Evolutionary conservation across 352 stramenopile species (phyloP).

Genomic region (Phytophthora brassicae): DNA sequence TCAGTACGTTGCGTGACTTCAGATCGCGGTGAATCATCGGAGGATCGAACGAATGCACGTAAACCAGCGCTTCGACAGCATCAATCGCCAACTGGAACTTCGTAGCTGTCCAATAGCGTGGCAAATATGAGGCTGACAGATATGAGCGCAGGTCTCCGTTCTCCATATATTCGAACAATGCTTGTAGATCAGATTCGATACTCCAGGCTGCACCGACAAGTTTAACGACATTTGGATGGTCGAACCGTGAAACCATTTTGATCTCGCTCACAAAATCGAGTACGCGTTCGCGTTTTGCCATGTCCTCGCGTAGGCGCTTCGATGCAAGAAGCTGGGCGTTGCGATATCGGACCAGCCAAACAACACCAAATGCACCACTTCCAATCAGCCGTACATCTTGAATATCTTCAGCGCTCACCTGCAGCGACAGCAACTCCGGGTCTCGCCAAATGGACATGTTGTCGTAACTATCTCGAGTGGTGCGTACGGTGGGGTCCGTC

Average conservation of each 20-base stretch:
- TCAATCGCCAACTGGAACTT: slow-evolving; percentile 44
- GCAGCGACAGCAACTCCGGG: slow-evolving; percentile 17
- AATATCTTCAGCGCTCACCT: slow-evolving; percentile 22
- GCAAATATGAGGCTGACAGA: slow-evolving; percentile 15
- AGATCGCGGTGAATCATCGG: slow-evolving; percentile 41
- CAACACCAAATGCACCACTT: slow-evolving; percentile 29
- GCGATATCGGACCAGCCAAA: slow-evolving; percentile 33
- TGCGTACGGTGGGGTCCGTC: slow-evolving; percentile 19
- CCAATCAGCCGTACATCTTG: slow-evolving; percentile 30
- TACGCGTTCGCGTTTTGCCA: slow-evolving; percentile 11
- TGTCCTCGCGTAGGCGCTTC: slow-evolving; percentile 26
- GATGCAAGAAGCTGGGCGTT: slow-evolving; percentile 23
- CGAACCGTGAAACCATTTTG: slow-evolving; percentile 37
- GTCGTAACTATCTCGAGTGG: slow-evolving; percentile 18
- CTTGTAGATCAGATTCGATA: slow-evolving; percentile 44
- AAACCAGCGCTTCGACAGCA: slow-evolving; percentile 38
- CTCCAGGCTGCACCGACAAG: slow-evolving; percentile 55
- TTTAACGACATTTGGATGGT: slow-evolving; percentile 34
- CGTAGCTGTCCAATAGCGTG: slow-evolving; percentile 22
- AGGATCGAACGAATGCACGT: slow-evolving; percentile 40
- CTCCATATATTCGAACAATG: slow-evolving; percentile 54
- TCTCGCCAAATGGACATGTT: slow-evolving; percentile 30
- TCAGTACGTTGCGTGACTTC: slow-evolving; percentile 38
- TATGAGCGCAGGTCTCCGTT: slow-evolving; percentile 46
- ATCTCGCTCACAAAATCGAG: slow-evolving; percentile 29